Percentiles rank a stretch among this genome's conserved stretches.
Conservation (phyloP, 2,329 filamentous ascomycete species). For the Microcyclosporella mali region DNA sequence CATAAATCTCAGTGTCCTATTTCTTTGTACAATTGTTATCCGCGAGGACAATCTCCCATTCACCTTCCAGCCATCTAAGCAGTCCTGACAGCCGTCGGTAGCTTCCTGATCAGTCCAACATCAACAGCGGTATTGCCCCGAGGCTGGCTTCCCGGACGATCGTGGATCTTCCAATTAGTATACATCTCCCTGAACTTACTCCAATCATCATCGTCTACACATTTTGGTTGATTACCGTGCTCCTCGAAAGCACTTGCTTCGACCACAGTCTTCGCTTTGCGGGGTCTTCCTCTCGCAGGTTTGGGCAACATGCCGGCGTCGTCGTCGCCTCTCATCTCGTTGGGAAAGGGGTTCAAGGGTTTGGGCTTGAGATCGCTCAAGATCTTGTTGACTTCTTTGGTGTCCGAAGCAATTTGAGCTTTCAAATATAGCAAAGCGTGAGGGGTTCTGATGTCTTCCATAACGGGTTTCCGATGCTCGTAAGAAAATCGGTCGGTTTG, state of each 20-base stretch:
- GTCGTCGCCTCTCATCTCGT: conserved; percentile 4
- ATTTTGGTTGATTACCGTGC: too few species aligned
- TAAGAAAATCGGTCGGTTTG: conserved; percentile 60
- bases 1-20: too few species aligned
- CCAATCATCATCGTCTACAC: not conserved
- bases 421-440: conserved; percentile 54
- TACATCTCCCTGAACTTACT: not conserved
- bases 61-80: not conserved
- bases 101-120: conserved; percentile 1
- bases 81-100: not conserved
- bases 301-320: not conserved
- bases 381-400: conserved; percentile 57
- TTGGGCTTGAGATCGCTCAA: conserved; percentile 14
- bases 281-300: not conserved
- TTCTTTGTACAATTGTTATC: too few species aligned
- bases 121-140: conserved; percentile 8
- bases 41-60: too few species aligned
- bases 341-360: conserved; percentile 4
- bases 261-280: not conserved
- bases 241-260: not conserved
- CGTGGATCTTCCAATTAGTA: conserved; percentile 1
- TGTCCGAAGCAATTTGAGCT: conserved; percentile 73
- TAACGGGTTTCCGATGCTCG: conserved; percentile 66
- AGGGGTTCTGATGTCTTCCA: conserved; percentile 55
- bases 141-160: conserved; percentile 2